Conservation (phyloP, 345 rosid genomes). For the Moringa oleifera region DNA sequence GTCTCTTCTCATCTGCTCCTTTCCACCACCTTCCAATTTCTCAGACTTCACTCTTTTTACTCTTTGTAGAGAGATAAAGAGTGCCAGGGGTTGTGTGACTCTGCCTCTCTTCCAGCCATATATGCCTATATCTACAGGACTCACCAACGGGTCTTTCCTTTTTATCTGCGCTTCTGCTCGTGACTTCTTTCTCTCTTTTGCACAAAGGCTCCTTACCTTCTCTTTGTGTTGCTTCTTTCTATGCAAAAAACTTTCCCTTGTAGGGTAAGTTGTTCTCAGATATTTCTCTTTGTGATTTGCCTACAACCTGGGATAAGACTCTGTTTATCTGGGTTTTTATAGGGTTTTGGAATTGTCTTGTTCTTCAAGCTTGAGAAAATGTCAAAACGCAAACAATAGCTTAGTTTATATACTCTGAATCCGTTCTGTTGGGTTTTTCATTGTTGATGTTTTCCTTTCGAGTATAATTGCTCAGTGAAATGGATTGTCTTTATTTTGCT, state of each 20-base stretch:
- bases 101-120: not conserved
- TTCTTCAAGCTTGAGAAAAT: not conserved
- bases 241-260: constrained; percentile 1
- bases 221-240: constrained; percentile 2
- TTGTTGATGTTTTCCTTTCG: not conserved
- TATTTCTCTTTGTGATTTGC: constrained; percentile 3
- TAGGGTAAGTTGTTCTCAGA: constrained; percentile 22
- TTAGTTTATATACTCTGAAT: not conserved
- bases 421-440: not conserved
- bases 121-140: constrained; percentile 1
- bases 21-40: constrained; percentile 21
- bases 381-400: not conserved
- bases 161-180: too few relatives aligned
- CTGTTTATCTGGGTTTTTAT: constrained; percentile 9
- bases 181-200: not conserved
- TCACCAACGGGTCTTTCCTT: constrained; percentile 18
- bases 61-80: not conserved
- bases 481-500: not conserved
- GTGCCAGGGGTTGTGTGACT: too few relatives aligned
- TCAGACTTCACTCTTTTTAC: constrained; percentile 7
- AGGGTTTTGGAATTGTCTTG: constrained; percentile 22
- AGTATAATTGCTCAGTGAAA: not conserved
- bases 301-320: not conserved
- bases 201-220: too few relatives aligned
- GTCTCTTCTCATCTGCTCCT: constrained; percentile 26